Conservation (phyloP, 805 yeast species). For the Nakazawaea populi region DNA sequence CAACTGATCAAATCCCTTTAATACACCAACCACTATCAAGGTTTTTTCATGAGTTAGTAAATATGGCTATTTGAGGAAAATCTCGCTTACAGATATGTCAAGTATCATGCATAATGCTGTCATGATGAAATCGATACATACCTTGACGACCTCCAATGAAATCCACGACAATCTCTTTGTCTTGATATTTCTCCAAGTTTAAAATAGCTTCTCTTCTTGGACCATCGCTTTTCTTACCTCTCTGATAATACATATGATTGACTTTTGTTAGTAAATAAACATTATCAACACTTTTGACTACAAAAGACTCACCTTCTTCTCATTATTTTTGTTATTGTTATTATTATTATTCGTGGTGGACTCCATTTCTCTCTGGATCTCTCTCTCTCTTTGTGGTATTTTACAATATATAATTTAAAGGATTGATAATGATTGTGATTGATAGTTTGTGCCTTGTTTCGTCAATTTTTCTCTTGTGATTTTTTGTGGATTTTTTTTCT, state of each 20-base stretch:
- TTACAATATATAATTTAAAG: no score
- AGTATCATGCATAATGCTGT: neutral
- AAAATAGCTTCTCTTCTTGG: slow-evolving; percentile 91
- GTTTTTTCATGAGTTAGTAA: neutral
- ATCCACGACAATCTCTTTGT: slow-evolving; percentile 66
- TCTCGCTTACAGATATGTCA: neutral
- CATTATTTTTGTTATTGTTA: slow-evolving; percentile 2
- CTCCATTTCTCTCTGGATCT: neutral
- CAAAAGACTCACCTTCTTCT: slow-evolving; percentile 4
- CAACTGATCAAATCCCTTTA: slow-evolving; percentile 80
- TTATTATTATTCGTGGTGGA: neutral
- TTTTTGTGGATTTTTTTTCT: neutral
- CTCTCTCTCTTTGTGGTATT: neutral
- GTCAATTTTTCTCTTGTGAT: neutral
- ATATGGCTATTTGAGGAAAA: no score
- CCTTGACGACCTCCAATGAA: slow-evolving; percentile 79
- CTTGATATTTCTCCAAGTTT: slow-evolving; percentile 72
- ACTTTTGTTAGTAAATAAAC: neutral
- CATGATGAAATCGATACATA: slow-evolving; percentile 13
- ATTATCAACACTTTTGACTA: no score
- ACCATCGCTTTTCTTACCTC: slow-evolving; percentile 7
- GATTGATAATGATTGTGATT: no score
- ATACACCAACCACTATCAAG: slow-evolving; percentile 52
- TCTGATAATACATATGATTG: neutral
- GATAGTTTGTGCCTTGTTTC: no score